phyloP scores from a whole-genome alignment of 106 monocot species.

The Dendrobium huoshanense region DNA sequence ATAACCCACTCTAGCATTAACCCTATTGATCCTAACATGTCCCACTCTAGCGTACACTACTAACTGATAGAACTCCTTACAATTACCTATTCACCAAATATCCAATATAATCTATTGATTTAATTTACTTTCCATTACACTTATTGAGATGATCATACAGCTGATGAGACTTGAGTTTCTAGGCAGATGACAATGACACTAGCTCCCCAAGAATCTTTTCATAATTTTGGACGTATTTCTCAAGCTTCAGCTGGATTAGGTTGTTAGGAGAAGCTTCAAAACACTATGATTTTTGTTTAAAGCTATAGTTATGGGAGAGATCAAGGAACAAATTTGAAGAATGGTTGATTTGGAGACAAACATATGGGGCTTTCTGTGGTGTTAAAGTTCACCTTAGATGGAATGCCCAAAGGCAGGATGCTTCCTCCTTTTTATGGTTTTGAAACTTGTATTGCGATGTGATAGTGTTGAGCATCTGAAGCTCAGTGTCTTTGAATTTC shows the following conservation, averaged over 20 bases:
- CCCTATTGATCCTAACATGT: too few species aligned
- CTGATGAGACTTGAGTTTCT: constrained; percentile 18
- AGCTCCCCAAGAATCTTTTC: constrained; percentile 38
- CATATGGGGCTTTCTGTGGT: background rate
- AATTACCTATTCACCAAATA: too few species aligned
- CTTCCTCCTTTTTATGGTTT: background rate
- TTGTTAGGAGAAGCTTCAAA: constrained; percentile 21
- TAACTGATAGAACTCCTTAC: too few species aligned
- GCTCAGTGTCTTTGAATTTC: background rate
- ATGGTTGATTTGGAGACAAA: background rate
- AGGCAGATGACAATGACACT: constrained; percentile 14
- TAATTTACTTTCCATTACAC: too few species aligned
- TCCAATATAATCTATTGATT: too few species aligned
- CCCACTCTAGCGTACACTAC: too few species aligned
- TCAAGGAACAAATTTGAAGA: constrained; percentile 3
- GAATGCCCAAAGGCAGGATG: background rate
- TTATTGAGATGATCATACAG: background rate
- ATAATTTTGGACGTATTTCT: constrained; percentile 29
- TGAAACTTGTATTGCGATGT: background rate
- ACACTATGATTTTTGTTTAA: constrained; percentile 23
- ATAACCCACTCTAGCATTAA: too few species aligned
- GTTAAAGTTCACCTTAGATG: background rate
- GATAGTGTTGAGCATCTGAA: too few species aligned
- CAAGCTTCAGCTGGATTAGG: constrained; percentile 15
- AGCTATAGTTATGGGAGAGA: constrained; percentile 18